Percentiles rank a stretch among this genome's conserved stretches.
Evolutionary conservation across 1,284 basidiomycete species (phyloP).

Genomic region (Rhizoctonia solani): DNA sequence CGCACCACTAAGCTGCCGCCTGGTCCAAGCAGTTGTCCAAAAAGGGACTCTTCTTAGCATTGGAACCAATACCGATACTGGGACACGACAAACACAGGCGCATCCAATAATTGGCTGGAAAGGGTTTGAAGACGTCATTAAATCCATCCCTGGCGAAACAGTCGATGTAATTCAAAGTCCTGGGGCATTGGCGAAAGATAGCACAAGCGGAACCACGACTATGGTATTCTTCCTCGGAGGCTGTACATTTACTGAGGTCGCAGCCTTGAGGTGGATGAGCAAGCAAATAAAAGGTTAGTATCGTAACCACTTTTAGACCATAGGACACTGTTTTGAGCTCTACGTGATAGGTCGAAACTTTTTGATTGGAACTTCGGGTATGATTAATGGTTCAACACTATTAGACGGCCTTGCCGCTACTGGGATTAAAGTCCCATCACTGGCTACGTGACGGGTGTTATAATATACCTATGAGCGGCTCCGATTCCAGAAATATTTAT

Average conservation of each 20-base stretch:
- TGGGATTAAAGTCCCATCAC: conserved; percentile 20
- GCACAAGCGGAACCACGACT: conserved; percentile 69
- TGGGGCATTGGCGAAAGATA: conserved; percentile 39
- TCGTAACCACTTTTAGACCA: conserved; percentile 12
- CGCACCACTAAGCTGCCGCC: conserved; percentile 87
- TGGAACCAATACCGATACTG: conserved; percentile 45
- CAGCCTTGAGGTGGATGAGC: conserved; percentile 89
- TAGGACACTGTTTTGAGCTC: conserved; percentile 16
- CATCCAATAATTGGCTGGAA: conserved; percentile 95
- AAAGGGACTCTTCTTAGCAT: conserved; percentile 77
- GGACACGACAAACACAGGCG: conserved; percentile 55
- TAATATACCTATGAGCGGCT: too few species aligned
- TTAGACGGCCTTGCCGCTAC: conserved; percentile 51
- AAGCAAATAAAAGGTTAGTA: conserved; percentile 74
- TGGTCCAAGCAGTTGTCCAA: conserved; percentile 91
- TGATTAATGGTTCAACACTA: conserved; percentile 76
- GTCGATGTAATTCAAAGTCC: conserved; percentile 73
- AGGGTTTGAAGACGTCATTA: conserved; percentile 90
- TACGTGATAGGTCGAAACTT: conserved; percentile 69
- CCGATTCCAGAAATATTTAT: too few species aligned
- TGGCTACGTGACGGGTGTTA: conserved; percentile 26
- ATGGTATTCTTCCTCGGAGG: conserved; percentile 98
- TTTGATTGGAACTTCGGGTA: conserved; percentile 86
- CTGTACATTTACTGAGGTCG: conserved; percentile 95
- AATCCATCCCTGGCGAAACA: conserved; percentile 79